Conservation (phyloP, 108 stramenopile genomes). For the Mayamaea pseudoterrestris region DNA sequence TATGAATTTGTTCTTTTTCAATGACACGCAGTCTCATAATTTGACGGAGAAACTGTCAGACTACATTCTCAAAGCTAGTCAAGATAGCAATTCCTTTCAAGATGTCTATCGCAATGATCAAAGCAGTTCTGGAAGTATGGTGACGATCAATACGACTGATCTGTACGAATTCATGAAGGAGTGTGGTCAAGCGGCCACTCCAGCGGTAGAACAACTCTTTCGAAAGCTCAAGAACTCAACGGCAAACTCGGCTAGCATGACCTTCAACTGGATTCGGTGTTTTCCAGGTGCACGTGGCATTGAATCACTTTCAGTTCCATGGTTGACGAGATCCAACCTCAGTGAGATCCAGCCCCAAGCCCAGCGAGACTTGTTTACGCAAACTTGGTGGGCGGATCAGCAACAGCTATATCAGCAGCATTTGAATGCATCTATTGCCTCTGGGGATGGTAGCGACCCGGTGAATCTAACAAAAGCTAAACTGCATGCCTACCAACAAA, state of each 20-base stretch:
- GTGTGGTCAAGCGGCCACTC: not conserved
- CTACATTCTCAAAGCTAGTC: too few relatives aligned
- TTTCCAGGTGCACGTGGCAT: too few relatives aligned
- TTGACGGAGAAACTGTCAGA: too few relatives aligned
- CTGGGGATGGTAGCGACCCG: not conserved
- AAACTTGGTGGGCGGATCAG: conserved; percentile 8
- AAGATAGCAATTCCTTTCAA: too few relatives aligned
- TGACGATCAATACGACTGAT: not conserved
- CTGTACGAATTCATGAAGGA: not conserved
- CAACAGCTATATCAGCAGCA: conserved; percentile 9
- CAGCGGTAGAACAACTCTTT: not conserved
- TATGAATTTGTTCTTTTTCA: too few relatives aligned
- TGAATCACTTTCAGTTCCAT: too few relatives aligned
- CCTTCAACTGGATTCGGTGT: conserved; percentile 42
- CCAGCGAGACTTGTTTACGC: conserved; percentile 11
- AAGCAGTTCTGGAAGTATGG: too few relatives aligned
- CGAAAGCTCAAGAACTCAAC: not conserved
- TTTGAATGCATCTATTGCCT: not conserved
- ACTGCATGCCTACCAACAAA: not conserved
- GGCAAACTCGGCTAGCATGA: not conserved
- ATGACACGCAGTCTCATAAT: too few relatives aligned
- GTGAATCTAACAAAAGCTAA: not conserved
- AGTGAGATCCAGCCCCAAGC: conserved; percentile 1
- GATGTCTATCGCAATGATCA: too few relatives aligned
- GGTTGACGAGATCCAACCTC: too few relatives aligned